A percentile compares a stretch with the other conserved stretches of the same genome.
These are phyloP conservation scores for Plenodomus biglobosus DNA, from an alignment of 2,329 filamentous ascomycete species.

Conservation along the genomic window DNA sequence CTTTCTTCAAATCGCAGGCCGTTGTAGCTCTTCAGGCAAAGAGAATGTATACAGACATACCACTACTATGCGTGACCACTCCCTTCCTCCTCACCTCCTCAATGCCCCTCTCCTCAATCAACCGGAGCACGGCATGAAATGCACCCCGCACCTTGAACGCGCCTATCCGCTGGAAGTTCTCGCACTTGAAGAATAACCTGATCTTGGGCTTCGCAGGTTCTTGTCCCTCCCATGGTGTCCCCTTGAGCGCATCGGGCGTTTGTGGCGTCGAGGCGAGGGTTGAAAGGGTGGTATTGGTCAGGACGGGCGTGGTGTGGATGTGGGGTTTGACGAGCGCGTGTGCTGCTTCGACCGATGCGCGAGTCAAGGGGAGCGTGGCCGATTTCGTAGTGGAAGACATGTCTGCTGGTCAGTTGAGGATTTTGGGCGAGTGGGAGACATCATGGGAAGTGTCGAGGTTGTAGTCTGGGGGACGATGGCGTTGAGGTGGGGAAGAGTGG, in stretches of 20 bases:
- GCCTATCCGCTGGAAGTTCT: constrained; percentile 87
- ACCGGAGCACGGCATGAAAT: constrained; percentile 76
- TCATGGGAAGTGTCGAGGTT: constrained; percentile 5
- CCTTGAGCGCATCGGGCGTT: constrained; percentile 53
- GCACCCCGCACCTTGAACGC: constrained; percentile 92
- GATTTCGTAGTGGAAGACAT: not conserved
- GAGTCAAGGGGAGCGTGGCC: constrained; percentile 63
- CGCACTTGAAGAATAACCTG: constrained; percentile 89
- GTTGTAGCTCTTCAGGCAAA: no score
- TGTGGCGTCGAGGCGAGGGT: constrained; percentile 73
- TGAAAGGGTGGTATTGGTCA: constrained; percentile 76
- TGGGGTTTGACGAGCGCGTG: constrained; percentile 71
- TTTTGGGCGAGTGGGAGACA: constrained; percentile 1
- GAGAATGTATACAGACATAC: constrained; percentile 54
- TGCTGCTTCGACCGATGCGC: constrained; percentile 70
- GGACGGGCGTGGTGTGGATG: constrained; percentile 80
- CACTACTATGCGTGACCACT: constrained; percentile 87
- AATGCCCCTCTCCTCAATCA: constrained; percentile 59
- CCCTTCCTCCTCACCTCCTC: constrained; percentile 60
- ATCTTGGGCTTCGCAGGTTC: constrained; percentile 65
- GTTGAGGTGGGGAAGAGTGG: not conserved
- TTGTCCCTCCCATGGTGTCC: constrained; percentile 60
- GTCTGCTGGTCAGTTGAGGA: not conserved
- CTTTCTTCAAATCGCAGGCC: not conserved
- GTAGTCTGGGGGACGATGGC: constrained; percentile 7